Conservation (phyloP, 495 filamentous ascomycete species). For the Usnea hakonensis region DNA sequence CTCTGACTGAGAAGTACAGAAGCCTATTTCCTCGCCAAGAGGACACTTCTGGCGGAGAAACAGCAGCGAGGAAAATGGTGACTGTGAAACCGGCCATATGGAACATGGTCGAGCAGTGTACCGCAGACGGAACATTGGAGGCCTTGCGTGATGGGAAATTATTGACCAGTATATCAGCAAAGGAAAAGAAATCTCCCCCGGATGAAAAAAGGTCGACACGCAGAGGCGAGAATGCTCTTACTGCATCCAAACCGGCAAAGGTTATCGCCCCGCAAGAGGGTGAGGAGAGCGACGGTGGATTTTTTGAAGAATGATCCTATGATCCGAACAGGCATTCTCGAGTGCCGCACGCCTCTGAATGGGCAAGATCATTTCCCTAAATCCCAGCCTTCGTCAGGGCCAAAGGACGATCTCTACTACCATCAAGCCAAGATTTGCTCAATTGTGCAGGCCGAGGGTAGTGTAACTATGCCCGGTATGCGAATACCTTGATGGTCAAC, state of each 20-base stretch:
- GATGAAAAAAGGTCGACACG: constrained; percentile 17
- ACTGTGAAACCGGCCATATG: constrained; percentile 54
- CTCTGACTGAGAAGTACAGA: constrained; percentile 70
- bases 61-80: constrained; percentile 17
- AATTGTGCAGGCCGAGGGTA: not conserved
- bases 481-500: not conserved
- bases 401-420: not conserved
- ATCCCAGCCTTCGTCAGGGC: not conserved
- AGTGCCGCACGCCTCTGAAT: not conserved
- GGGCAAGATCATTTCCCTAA: not conserved
- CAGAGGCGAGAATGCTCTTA: not conserved
- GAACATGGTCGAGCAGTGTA: constrained; percentile 58
- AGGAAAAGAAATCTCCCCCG: constrained; percentile 10
- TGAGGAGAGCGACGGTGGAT: constrained; percentile 51
- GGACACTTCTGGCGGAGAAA: constrained; percentile 13
- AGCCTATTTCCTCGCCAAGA: constrained; percentile 52
- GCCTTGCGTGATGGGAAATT: constrained; percentile 47
- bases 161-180: constrained; percentile 20
- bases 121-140: constrained; percentile 56
- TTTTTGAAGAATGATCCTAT: constrained; percentile 36
- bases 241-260: not conserved
- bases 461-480: not conserved
- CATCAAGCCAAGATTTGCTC: not conserved
- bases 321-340: not conserved
- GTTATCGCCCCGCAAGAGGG: constrained; percentile 23